Conservation (phyloP, 805 yeast genomes). For the Metschnikowia aberdeeniae region DNA sequence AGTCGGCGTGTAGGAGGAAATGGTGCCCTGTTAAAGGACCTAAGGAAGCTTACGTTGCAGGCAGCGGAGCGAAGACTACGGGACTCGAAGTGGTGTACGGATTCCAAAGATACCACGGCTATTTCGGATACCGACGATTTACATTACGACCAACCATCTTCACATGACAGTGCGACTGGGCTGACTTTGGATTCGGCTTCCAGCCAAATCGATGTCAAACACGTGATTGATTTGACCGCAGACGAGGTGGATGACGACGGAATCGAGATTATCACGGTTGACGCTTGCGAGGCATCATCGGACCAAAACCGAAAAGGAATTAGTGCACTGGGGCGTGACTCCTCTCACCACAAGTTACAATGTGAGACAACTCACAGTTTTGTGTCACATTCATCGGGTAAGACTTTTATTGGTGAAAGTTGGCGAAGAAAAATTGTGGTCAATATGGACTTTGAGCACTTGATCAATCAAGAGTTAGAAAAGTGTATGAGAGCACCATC, state of each 20-base stretch:
- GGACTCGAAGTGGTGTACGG: slow-evolving; percentile 49
- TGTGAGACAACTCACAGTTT: slow-evolving; percentile 16
- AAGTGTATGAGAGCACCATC: background rate
- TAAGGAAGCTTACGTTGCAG: slow-evolving; percentile 45
- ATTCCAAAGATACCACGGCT: slow-evolving; percentile 24
- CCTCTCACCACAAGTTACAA: background rate
- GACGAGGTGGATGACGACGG: slow-evolving; percentile 14
- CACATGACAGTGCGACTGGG: background rate
- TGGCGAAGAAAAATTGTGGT: slow-evolving; percentile 29
- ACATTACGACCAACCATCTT: background rate
- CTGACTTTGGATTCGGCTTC: too few relatives aligned
- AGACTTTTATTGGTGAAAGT: slow-evolving; percentile 23
- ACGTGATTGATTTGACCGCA: slow-evolving; percentile 16
- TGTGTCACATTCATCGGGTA: slow-evolving; percentile 23
- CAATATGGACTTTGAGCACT: slow-evolving; percentile 26
- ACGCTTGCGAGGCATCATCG: slow-evolving; percentile 8
- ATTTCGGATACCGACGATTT: background rate
- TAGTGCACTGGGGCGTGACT: background rate
- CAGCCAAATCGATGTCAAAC: slow-evolving; percentile 1
- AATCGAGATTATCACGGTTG: slow-evolving; percentile 13
- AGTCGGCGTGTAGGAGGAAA: slow-evolving; percentile 28
- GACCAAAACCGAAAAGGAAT: background rate
- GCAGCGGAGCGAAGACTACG: slow-evolving; percentile 61
- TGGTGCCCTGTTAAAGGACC: slow-evolving; percentile 7
- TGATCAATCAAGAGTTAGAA: slow-evolving; percentile 12